Base-by-base conservation (phyloP, 352 stramenopile genomes). In the Achlya hypogyna region DNA sequence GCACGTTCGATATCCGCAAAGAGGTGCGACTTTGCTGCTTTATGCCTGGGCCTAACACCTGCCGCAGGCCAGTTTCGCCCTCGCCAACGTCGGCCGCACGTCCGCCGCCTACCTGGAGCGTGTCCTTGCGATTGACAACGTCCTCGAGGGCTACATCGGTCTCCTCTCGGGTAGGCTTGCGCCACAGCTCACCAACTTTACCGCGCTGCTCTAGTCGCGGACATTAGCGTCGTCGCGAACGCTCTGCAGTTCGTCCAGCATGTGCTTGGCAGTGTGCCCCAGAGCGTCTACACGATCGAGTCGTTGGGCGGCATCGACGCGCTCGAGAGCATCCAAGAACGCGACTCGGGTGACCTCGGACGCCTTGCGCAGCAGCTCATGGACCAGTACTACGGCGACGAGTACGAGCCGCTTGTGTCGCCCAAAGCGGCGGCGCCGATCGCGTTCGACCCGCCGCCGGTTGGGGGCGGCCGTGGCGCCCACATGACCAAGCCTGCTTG, bases 361-460 rank as follows among this genome's bases (percentile, higher is more conserved):
- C 71, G 78, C 38, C 89, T 83, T 75, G 83, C 83, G 0, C 79
- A 85, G 5, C 72, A 76, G 20, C 70, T 94, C 51, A 79, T 91
- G n/a, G 89, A 94, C 69, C 74, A 87, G 62, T 92, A 89, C 58
- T 94, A 91, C 63, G 83, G 84, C 49, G 83, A 91, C 47, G 86
- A 88, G 66, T 92, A 90, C 51, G 86, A 84, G 5, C 71, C 88
- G 31, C 81, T 88, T 6, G 18, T 59, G 62, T 90, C 81, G 27
- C 84, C 84, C 0, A 74, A 1, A 86, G 70, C 29, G 53, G 38
- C 22, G 74, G 68, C 4, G 70, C 69, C 0, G 47, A 72, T 14
- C 58, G 69, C 35, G 29, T 53, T 53, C 58, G 10, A 64, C 32
- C 35, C 70, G 35, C 56, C 49, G 23, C 40, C 49, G 63, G 25